Percentiles rank a stretch among this genome's conserved stretches.
phyloP scores from a whole-genome alignment of 805 yeast species.

The Saccharomycopsis fibuligera region DNA sequence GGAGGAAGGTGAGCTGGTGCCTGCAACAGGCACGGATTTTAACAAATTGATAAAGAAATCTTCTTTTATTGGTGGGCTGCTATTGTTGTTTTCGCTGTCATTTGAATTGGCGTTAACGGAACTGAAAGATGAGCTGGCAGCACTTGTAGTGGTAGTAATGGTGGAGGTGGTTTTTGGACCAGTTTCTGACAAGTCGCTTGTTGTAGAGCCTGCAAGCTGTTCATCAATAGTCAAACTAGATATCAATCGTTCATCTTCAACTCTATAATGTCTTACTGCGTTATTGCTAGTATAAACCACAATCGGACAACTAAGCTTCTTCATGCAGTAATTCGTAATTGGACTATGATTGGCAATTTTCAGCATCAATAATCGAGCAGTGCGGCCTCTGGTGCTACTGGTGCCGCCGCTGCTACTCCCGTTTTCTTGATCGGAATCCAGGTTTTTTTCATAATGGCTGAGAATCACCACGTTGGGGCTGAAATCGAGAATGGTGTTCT shows the following conservation, averaged over 20 bases:
- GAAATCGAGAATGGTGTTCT: constrained; percentile 12
- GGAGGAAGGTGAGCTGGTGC: background rate
- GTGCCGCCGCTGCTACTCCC: too few species aligned
- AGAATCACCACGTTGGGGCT: constrained; percentile 14
- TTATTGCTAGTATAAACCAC: constrained; percentile 13
- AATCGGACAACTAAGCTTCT: constrained; percentile 15
- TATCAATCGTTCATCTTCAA: background rate
- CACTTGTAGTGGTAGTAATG: too few species aligned
- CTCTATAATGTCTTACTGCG: background rate
- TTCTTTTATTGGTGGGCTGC: background rate
- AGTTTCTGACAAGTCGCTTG: background rate
- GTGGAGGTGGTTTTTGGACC: background rate
- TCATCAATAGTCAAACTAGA: background rate
- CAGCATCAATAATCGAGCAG: constrained; percentile 4
- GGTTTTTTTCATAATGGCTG: constrained; percentile 8
- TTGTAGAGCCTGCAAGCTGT: background rate
- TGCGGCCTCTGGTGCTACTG: too few species aligned
- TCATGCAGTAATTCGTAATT: constrained; percentile 14
- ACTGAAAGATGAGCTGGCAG: too few species aligned
- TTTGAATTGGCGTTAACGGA: too few species aligned
- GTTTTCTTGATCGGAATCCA: background rate
- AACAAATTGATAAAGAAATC: background rate
- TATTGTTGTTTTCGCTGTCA: too few species aligned
- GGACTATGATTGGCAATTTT: background rate
- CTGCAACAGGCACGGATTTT: constrained; percentile 5